These are phyloP conservation scores for Amaranthus palmeri DNA, from an alignment of 148 eudicot species.

Conservation along the genomic window DNA sequence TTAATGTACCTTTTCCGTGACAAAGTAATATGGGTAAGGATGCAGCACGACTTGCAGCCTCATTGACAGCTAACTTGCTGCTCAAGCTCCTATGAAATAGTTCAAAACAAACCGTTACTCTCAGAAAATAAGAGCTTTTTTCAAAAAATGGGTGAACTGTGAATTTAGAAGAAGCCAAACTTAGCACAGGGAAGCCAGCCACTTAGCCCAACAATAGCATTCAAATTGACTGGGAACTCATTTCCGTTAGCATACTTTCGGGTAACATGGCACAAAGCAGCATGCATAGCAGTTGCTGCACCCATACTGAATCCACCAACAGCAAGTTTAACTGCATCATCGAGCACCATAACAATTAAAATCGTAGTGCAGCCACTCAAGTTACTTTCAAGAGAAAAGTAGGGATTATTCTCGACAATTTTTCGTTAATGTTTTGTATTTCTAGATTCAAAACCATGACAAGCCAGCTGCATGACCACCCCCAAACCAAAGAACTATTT, in stretches of 20 bases:
- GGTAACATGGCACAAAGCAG: constrained; percentile 56
- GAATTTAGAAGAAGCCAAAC: constrained; percentile 36
- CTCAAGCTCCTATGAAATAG: constrained; percentile 46
- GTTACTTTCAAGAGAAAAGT: too few relatives aligned
- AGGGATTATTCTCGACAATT: too few relatives aligned
- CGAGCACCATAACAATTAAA: constrained; percentile 4
- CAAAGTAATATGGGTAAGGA: constrained; percentile 82
- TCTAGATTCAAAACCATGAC: too few relatives aligned
- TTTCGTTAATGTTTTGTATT: too few relatives aligned
- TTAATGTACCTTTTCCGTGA: constrained; percentile 71
- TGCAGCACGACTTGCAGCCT: constrained; percentile 67
- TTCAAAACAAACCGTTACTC: neutral
- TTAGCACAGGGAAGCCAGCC: constrained; percentile 95
- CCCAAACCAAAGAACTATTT: too few relatives aligned
- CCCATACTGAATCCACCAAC: constrained; percentile 99
- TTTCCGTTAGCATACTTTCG: constrained; percentile 64
- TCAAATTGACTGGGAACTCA: constrained; percentile 49
- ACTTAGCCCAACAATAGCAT: constrained; percentile 85
- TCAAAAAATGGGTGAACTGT: neutral
- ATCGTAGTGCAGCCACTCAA: neutral
- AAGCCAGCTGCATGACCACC: too few relatives aligned
- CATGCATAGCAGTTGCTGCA: constrained; percentile 82
- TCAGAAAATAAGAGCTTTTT: neutral
- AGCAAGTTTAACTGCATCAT: constrained; percentile 70
- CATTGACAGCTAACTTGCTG: constrained; percentile 40